Evolutionary conservation across 495 filamentous ascomycete genomes (phyloP).

Genomic region (Annulohypoxylon nitens): DNA sequence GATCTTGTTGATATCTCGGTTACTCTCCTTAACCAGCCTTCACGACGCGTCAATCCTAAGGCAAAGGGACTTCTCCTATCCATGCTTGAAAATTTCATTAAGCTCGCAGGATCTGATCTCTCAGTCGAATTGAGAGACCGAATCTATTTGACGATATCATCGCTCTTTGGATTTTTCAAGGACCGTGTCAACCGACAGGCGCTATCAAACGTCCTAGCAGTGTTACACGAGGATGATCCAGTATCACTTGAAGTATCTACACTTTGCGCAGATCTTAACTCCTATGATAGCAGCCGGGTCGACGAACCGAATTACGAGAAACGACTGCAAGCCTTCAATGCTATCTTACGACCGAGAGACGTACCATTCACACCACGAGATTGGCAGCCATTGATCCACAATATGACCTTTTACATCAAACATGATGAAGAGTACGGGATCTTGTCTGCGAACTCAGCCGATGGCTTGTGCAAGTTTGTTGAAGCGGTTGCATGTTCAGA

Average conservation of each 20-base stretch:
- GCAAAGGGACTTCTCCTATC: constrained; percentile 84
- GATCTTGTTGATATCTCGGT: constrained; percentile 80
- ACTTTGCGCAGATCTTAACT: constrained; percentile 84
- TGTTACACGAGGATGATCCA: constrained; percentile 73
- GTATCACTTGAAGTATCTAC: constrained; percentile 72
- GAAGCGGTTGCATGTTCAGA: constrained; percentile 65
- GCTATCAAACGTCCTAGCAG: constrained; percentile 76
- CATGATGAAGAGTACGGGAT: constrained; percentile 90
- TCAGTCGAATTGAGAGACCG: constrained; percentile 67
- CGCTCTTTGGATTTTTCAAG: constrained; percentile 88
- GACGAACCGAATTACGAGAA: constrained; percentile 89
- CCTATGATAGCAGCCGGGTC: constrained; percentile 73
- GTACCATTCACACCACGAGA: constrained; percentile 73
- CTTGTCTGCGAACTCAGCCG: constrained; percentile 81
- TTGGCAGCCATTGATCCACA: constrained; percentile 91
- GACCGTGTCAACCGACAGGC: constrained; percentile 79
- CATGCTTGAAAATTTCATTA: constrained; percentile 81
- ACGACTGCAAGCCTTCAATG: constrained; percentile 80
- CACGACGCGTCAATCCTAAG: constrained; percentile 81
- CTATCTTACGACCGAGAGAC: constrained; percentile 71
- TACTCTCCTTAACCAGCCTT: constrained; percentile 86
- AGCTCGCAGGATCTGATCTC: constrained; percentile 68
- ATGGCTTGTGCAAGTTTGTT: constrained; percentile 83
- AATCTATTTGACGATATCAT: constrained; percentile 73
- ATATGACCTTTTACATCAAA: constrained; percentile 88